Percentiles rank a stretch among this genome's conserved stretches.
Conservation (phyloP, 2,329 filamentous ascomycete species). For the Cytospora mali region DNA sequence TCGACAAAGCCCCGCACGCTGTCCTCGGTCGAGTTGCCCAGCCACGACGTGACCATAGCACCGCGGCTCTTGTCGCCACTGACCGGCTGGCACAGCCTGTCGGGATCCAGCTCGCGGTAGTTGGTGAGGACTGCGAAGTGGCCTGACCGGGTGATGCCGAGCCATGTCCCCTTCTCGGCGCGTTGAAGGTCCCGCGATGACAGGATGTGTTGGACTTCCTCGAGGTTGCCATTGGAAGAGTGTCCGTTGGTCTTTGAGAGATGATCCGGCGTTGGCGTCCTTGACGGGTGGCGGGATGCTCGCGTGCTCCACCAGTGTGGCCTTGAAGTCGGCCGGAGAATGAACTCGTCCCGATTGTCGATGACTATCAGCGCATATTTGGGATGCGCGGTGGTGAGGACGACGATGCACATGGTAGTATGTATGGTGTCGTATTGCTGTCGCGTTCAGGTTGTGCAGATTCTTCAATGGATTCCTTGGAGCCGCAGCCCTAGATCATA, state of each 20-base stretch:
- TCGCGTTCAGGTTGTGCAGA: neutral
- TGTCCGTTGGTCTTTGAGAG: constrained; percentile 22
- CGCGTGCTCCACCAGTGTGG: constrained; percentile 64
- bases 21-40: constrained; percentile 53
- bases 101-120: constrained; percentile 58
- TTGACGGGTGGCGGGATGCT: constrained; percentile 28
- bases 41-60: constrained; percentile 65
- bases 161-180: constrained; percentile 66
- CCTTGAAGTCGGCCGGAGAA: constrained; percentile 64
- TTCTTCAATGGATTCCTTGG: no score
- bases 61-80: constrained; percentile 61
- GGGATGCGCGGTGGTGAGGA: constrained; percentile 76
- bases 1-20: constrained; percentile 54
- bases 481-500: no score
- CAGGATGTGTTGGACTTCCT: constrained; percentile 47
- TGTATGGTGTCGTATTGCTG: neutral
- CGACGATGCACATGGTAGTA: constrained; percentile 71
- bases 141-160: constrained; percentile 63
- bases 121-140: constrained; percentile 68
- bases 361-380: constrained; percentile 74
- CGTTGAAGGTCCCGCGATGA: constrained; percentile 65
- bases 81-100: constrained; percentile 55
- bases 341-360: constrained; percentile 78
- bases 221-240: constrained; percentile 17
- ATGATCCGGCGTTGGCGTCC: constrained; percentile 22